Base-by-base conservation (phyloP, 805 yeast species). In the Yarrowia deformans region DNA sequence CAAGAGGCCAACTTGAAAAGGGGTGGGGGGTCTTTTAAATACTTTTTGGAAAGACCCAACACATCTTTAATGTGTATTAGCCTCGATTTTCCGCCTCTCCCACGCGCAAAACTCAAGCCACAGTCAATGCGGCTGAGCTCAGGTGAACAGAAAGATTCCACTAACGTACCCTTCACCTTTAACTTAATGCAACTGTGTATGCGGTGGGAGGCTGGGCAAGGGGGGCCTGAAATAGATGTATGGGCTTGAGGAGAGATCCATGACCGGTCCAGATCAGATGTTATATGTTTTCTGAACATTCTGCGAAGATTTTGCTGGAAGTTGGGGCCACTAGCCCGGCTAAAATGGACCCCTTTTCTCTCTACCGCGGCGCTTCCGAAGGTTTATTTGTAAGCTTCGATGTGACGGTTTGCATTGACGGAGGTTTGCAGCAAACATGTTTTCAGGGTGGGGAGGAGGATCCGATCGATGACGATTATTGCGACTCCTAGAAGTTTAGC, bases 401-500 rank as follows among this genome's bases (percentile, higher is more conserved):
- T 10, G 23, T 4, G 29, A 7, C 37, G 10, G 8, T 16, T n/a
- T 29, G 56, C 56, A 50, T 34, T 16, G 56, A 50, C n/a, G 40
- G 56, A 49, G 39, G 55, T 52, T 52, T 52, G 56, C 42, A 54
- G 58, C 58, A 54, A 54, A 19, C 43, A 50, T 34, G 40, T 49
- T 29, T 46, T 23, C 29, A 23, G 29, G 4, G 37, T 34, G 37
- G 8, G 37, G 8, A 23, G 29, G 29, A 23, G 29, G 29, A 2
- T 2, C 4, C 29, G 4, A 23, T 23, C 2, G 29, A 23, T 23
- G 29, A 4, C 29, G 29, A 23, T 2, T 23, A 23, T 23, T 23
- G 29, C 4, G 29, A 23, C 29, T 2, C 29, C 29, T 23, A 2
- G 29, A 23, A 2, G 3, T 23, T 23, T 23, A 23, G 29, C 29